These are phyloP conservation scores for Cutaneotrichosporon arboriforme DNA, from an alignment of 1,284 basidiomycete genomes.

Conservation along the genomic window DNA sequence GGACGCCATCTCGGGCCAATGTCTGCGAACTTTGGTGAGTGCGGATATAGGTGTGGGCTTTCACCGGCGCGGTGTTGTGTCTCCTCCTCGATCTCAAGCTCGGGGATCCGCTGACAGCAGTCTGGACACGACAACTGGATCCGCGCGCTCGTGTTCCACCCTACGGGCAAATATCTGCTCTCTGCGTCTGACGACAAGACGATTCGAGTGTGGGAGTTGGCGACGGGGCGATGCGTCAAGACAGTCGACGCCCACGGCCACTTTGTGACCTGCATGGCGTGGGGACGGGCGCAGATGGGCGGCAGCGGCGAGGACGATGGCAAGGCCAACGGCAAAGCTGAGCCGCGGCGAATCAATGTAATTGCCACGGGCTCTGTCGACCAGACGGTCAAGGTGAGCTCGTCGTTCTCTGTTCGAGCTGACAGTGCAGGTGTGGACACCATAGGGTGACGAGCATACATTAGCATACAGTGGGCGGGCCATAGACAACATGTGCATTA, in stretches of 20 bases:
- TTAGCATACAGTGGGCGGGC: too few relatives aligned
- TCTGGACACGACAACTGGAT: conserved; percentile 80
- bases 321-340: conserved; percentile 41
- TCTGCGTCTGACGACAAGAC: conserved; percentile 89
- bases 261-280: conserved; percentile 74
- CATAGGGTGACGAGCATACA: conserved; percentile 4
- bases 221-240: conserved; percentile 69
- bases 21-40: conserved; percentile 60
- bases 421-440: conserved; percentile 17
- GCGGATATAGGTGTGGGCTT: too few relatives aligned
- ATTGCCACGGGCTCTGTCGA: conserved; percentile 76
- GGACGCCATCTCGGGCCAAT: conserved; percentile 72
- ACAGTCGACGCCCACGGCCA: conserved; percentile 79
- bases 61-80: too few relatives aligned
- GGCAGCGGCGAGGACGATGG: conserved; percentile 29
- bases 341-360: conserved; percentile 65
- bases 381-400: conserved; percentile 53
- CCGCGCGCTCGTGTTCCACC: conserved; percentile 74
- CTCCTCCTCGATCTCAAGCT: too few relatives aligned
- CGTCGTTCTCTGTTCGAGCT: not conserved
- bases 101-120: conserved; percentile 40
- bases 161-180: conserved; percentile 75
- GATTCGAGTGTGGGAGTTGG: conserved; percentile 80
- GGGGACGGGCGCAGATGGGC: conserved; percentile 61
- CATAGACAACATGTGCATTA: conserved; percentile 3